Base-by-base conservation (phyloP, 805 yeast genomes). In the Saccharomycopsis synnaedendra region DNA sequence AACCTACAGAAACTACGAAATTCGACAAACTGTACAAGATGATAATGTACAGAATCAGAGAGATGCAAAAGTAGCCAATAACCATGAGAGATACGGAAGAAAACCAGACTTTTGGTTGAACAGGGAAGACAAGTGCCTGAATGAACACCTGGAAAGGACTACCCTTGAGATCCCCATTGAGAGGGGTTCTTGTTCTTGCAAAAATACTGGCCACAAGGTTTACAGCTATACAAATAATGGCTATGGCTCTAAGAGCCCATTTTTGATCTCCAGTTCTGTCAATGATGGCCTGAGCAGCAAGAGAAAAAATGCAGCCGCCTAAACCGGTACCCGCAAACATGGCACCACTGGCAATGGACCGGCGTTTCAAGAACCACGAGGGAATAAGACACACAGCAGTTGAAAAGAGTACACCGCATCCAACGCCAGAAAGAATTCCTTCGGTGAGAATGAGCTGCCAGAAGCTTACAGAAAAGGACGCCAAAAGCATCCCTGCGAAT, bases 401-500 rank as follows among this genome's bases (percentile, higher is more conserved):
- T n/a, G 74, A 64, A 54, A 69, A 74, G n/a, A 75, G 59, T 27
- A 75, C 56, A 8, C 73, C 68, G 45, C 73, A 72, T 3, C 80
- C 72, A 3, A 70, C 35, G 1, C 82, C 82, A 35, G 72, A 66
- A 35, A 76, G 48, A 3, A 72, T 50, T 4, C 81, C 82, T 55
- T 76, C 80, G 0, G 80, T 72, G 31, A 71, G 56, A 57, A 70
- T 74, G 10, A 78, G 53, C 45, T 74, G 75, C 69, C 75, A 71
- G 7, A 70, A 59, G n/a, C 71, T 64, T 1, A 63, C 69, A 3
- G 78, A 66, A 54, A 68, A 76, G 3, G 78, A 71, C 3, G 82
- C 80, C 43, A 75, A 61, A 33, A 77, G 61, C 51, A 68, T 74
- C 0, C 76, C 80, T 1, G 64, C 62, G 3, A 71, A 59, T 56